These are phyloP conservation scores for Salix viminalis DNA, from an alignment of 345 rosid genomes.

Conservation along the genomic window DNA sequence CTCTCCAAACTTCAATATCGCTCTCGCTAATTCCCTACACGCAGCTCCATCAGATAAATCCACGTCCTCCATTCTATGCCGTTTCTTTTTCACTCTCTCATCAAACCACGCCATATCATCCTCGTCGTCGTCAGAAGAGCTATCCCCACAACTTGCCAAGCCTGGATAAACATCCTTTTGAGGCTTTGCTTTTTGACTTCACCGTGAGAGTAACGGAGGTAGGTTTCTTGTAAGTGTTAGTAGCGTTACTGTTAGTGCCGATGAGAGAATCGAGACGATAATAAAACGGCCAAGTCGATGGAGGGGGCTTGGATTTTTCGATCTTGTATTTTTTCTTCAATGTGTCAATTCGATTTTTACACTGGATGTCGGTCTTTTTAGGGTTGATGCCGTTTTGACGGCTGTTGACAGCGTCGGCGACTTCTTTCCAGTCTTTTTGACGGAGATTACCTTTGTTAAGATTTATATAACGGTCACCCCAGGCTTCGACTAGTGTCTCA, in stretches of 20 bases:
- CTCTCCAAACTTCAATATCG: slow-evolving; percentile 26
- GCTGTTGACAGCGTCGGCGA: slow-evolving; percentile 18
- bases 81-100: slow-evolving; percentile 18
- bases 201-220: not conserved
- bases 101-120: slow-evolving; percentile 13
- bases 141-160: not conserved
- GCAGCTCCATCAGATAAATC: slow-evolving; percentile 19
- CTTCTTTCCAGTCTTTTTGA: slow-evolving; percentile 27
- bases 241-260: not conserved
- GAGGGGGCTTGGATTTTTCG: slow-evolving; percentile 19
- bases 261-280: slow-evolving; percentile 19
- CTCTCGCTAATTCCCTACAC: slow-evolving; percentile 23
- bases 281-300: slow-evolving; percentile 29
- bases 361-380: slow-evolving; percentile 12
- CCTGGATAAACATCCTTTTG: not conserved
- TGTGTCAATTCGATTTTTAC: slow-evolving; percentile 19
- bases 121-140: slow-evolving; percentile 1
- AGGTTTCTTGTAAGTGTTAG: not conserved
- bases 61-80: slow-evolving; percentile 22
- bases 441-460: slow-evolving; percentile 23
- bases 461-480: slow-evolving; percentile 18
- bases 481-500: slow-evolving; percentile 11
- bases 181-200: not conserved
- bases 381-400: slow-evolving; percentile 8
- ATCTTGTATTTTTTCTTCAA: slow-evolving; percentile 16